A percentile compares a stretch with the other conserved stretches of the same genome.
phyloP scores from a whole-genome alignment of 177 flowering plant genomes.

The Telopea speciosissima region DNA sequence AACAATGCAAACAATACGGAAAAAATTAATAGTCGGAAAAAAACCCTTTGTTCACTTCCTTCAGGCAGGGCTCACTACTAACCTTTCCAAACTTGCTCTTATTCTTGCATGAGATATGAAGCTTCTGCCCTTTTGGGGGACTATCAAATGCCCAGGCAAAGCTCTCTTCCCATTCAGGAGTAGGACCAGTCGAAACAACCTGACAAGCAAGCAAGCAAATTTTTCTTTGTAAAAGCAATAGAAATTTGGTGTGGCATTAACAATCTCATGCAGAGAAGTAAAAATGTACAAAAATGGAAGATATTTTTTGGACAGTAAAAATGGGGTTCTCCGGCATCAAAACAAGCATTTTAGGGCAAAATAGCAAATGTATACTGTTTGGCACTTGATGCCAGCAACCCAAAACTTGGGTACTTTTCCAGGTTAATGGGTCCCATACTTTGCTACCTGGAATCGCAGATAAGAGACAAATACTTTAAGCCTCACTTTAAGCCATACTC shows the following conservation, averaged over 20 bases:
- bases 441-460: background rate
- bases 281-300: background rate
- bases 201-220: constrained; percentile 20
- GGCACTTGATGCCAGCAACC: background rate
- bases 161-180: constrained; percentile 95
- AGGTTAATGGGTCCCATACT: background rate
- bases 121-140: constrained; percentile 99
- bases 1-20: too few relatives aligned
- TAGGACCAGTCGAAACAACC: constrained; percentile 94
- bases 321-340: background rate
- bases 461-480: background rate
- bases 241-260: background rate
- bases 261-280: background rate
- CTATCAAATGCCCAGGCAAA: constrained; percentile 97
- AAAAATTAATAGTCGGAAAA: too few relatives aligned
- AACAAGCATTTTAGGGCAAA: too few relatives aligned
- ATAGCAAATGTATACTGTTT: background rate
- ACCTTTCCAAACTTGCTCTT: constrained; percentile 98
- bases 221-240: background rate
- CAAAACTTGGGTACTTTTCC: background rate
- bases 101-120: constrained; percentile 97
- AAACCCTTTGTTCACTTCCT: background rate
- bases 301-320: too few relatives aligned
- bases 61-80: constrained; percentile 9
- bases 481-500: too few relatives aligned